A percentile compares a stretch with the other conserved stretches of the same genome.
Evolutionary conservation across 2,329 filamentous ascomycete genomes (phyloP).

Genomic region (Thermothelomyces thermophilus): DNA sequence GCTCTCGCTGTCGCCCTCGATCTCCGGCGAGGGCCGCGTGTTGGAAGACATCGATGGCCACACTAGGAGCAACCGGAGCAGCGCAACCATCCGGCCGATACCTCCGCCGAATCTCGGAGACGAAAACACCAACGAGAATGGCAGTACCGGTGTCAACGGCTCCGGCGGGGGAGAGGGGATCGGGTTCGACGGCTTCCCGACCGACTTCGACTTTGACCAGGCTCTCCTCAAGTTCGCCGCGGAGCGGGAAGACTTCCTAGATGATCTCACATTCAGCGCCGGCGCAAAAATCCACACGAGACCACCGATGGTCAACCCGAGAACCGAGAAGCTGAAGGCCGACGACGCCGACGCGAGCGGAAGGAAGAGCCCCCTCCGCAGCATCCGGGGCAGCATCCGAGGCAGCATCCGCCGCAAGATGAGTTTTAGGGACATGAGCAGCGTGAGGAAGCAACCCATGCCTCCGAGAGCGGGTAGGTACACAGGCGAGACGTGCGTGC

Average conservation of each 20-base stretch:
- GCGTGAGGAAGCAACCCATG: constrained; percentile 78
- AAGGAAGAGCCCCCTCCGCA: constrained; percentile 49
- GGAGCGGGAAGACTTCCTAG: constrained; percentile 89
- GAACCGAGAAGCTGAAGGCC: constrained; percentile 72
- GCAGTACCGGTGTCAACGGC: constrained; percentile 19
- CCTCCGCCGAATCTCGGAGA: constrained; percentile 26
- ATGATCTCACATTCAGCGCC: constrained; percentile 83
- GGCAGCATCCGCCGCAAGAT: constrained; percentile 89
- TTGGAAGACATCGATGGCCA: constrained; percentile 53
- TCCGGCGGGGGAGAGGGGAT: constrained; percentile 27
- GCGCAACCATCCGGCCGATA: constrained; percentile 52
- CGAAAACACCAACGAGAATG: constrained; percentile 17
- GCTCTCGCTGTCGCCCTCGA: constrained; percentile 30
- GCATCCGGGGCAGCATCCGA: constrained; percentile 70
- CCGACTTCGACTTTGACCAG: constrained; percentile 86
- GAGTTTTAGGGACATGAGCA: constrained; percentile 92
- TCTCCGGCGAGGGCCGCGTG: constrained; percentile 37
- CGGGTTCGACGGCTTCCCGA: constrained; percentile 33
- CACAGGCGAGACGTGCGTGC: neutral
- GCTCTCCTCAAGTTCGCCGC: constrained; percentile 90
- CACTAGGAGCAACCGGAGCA: constrained; percentile 58
- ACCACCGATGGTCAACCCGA: constrained; percentile 68
- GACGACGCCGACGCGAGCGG: constrained; percentile 56
- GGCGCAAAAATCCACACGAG: constrained; percentile 67
- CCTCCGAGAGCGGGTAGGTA: constrained; percentile 62